phyloP scores from a whole-genome alignment of 2,329 filamentous ascomycete species.

The Pestalotiopsis sp. region DNA sequence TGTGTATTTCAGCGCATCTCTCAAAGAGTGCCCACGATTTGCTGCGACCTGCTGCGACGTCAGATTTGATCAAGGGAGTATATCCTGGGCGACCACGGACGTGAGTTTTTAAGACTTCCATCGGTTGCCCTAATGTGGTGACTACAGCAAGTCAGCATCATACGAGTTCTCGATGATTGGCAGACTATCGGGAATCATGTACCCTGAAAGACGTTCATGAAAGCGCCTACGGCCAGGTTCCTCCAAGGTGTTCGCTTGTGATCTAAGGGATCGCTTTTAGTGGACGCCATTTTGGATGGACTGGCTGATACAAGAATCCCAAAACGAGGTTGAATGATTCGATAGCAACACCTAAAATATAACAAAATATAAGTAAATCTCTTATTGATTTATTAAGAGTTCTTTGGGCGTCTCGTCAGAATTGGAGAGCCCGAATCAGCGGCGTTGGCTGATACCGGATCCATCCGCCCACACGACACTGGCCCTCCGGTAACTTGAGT shows the following conservation, averaged over 20 bases:
- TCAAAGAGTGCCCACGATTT: neutral
- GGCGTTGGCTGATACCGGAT: neutral
- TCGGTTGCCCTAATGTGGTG: neutral
- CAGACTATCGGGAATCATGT: neutral
- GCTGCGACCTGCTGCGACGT: neutral
- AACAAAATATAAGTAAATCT: neutral
- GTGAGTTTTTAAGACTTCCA: neutral
- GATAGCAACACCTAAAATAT: neutral
- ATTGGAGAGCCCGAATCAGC: no score
- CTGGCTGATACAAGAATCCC: neutral
- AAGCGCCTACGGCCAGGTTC: neutral
- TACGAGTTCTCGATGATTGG: no score
- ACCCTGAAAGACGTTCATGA: neutral
- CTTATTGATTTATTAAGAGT: neutral
- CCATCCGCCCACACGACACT: neutral
- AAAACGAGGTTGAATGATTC: neutral
- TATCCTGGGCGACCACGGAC: neutral
- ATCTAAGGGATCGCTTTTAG: neutral
- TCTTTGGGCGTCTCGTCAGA: neutral
- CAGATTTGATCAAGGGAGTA: neutral
- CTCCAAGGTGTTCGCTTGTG: neutral
- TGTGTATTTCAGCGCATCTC: neutral
- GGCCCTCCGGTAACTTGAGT: fast-evolving
- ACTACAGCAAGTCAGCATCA: neutral
- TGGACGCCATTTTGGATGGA: neutral